Conservation (phyloP, 2,329 filamentous ascomycete genomes). For the Calycina marina region DNA sequence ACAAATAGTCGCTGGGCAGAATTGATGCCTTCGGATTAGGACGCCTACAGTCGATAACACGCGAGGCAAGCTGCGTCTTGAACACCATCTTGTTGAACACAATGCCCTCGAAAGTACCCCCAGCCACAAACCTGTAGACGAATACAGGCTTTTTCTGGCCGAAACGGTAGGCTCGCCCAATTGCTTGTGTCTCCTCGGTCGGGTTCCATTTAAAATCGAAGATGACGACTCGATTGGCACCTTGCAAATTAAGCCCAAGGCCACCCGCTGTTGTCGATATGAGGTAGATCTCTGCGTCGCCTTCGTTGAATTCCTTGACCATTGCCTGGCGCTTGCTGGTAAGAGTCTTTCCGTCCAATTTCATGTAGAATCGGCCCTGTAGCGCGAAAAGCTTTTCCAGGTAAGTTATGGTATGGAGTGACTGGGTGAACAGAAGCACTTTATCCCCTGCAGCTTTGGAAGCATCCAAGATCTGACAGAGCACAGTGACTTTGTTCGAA, state of each 20-base stretch:
- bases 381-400: constrained; percentile 41
- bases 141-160: constrained; percentile 69
- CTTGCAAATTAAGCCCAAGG: constrained; percentile 67
- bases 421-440: constrained; percentile 68
- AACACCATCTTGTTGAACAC: constrained; percentile 64
- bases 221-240: constrained; percentile 75
- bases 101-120: constrained; percentile 65
- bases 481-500: constrained; percentile 54
- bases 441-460: constrained; percentile 52
- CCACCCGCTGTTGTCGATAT: constrained; percentile 78
- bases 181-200: constrained; percentile 68
- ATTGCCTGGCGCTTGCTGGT: constrained; percentile 43
- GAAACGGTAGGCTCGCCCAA: constrained; percentile 74
- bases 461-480: constrained; percentile 55
- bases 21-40: constrained; percentile 50
- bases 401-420: constrained; percentile 53
- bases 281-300: constrained; percentile 46
- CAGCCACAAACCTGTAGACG: constrained; percentile 69
- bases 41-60: constrained; percentile 75
- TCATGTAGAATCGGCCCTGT: constrained; percentile 32
- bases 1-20: constrained; percentile 39
- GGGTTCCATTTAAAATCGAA: constrained; percentile 78
- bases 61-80: constrained; percentile 65
- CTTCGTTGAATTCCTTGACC: constrained; percentile 55
- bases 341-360: constrained; percentile 53